Evolutionary conservation across 1,284 basidiomycete species (phyloP).

Genomic region (Sphagnurus paluster): DNA sequence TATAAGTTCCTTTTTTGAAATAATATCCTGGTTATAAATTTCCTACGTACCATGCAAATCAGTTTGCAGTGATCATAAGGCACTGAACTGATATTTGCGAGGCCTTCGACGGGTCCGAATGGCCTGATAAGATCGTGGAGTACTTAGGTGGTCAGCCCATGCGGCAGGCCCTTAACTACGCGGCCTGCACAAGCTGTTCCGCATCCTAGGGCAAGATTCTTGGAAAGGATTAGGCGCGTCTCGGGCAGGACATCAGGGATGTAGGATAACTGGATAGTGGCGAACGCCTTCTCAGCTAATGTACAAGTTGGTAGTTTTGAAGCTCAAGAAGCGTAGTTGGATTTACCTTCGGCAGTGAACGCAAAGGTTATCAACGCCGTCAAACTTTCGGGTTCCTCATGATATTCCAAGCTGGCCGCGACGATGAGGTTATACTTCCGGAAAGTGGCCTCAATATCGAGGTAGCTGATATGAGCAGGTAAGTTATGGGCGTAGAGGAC

Average conservation of each 20-base stretch:
- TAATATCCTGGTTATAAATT: background rate
- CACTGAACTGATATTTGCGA: slow-evolving; percentile 9
- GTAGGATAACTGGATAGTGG: slow-evolving; percentile 8
- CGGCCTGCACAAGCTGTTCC: background rate
- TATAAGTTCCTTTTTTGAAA: background rate
- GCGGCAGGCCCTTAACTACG: slow-evolving; percentile 9
- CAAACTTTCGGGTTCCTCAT: background rate
- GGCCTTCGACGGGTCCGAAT: slow-evolving; percentile 17
- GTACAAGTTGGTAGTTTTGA: background rate
- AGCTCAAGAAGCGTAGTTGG: background rate
- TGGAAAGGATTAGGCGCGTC: slow-evolving; percentile 7
- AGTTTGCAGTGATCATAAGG: slow-evolving; percentile 20
- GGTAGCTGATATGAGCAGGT: slow-evolving; percentile 2
- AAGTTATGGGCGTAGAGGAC: slow-evolving; percentile 5
- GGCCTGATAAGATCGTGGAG: slow-evolving; percentile 22
- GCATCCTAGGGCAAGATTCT: background rate
- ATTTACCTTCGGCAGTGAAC: background rate
- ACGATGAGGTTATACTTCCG: background rate
- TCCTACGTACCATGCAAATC: slow-evolving; percentile 15
- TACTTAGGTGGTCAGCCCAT: background rate
- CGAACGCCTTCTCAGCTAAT: slow-evolving; percentile 22
- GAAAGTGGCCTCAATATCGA: slow-evolving; percentile 1
- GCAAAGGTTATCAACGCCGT: background rate
- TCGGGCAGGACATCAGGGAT: slow-evolving; percentile 10
- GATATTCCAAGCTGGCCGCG: background rate